Evolutionary conservation across 2,329 filamentous ascomycete genomes (phyloP).

Genomic region (Dactylellina cionopaga): DNA sequence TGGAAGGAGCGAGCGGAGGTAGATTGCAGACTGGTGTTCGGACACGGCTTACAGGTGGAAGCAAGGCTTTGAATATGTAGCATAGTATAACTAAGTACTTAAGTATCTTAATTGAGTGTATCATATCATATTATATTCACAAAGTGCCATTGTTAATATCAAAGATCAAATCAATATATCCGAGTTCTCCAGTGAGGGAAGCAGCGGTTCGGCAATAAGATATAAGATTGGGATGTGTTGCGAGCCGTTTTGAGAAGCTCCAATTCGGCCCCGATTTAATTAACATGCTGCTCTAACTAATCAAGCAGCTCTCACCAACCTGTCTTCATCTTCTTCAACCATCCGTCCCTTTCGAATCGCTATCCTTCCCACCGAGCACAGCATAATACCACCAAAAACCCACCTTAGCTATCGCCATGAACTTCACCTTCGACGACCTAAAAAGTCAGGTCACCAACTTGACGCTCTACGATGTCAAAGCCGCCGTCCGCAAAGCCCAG

Average conservation of each 20-base stretch:
- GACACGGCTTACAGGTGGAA: conserved; percentile 33
- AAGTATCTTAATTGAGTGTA: background rate
- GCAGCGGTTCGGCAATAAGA: background rate
- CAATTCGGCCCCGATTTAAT: conserved; percentile 21
- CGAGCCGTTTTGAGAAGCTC: conserved; percentile 52
- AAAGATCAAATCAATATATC: background rate
- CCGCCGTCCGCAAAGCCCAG: conserved; percentile 91
- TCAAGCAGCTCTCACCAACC: conserved; percentile 26
- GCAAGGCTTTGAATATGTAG: conserved; percentile 35
- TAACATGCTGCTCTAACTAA: conserved; percentile 33
- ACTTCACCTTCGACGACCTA: conserved; percentile 72
- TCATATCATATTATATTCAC: background rate
- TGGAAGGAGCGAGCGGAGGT: conserved; percentile 48
- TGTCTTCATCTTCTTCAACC: background rate
- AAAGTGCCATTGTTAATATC: background rate
- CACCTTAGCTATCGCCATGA: no score
- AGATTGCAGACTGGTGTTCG: conserved; percentile 47
- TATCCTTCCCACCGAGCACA: background rate
- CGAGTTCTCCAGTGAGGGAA: background rate
- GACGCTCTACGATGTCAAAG: conserved; percentile 94
- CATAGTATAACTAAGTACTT: no score
- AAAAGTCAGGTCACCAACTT: conserved; percentile 90
- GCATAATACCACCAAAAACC: background rate
- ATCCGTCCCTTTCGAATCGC: background rate
- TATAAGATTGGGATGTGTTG: conserved; percentile 30